Percentiles rank a stretch among this genome's conserved stretches.
These are phyloP conservation scores for Craspedostauros australis DNA, from an alignment of 108 stramenopile species.

Conservation along the genomic window DNA sequence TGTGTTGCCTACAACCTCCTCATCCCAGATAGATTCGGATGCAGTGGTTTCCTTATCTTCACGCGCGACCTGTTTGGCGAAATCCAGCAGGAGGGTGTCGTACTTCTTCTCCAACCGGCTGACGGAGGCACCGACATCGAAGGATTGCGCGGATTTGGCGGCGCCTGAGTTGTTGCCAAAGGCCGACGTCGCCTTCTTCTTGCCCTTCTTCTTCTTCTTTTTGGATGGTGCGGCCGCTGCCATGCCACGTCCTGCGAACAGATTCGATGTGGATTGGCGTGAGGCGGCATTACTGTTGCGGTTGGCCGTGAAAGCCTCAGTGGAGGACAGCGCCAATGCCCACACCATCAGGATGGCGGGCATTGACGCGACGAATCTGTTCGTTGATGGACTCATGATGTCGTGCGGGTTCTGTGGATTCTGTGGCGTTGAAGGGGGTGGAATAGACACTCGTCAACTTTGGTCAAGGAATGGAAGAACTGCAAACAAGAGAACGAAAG, in stretches of 20 bases:
- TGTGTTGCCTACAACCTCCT: conserved; percentile 7
- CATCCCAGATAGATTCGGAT: conserved; percentile 1
- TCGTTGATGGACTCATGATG: too few species aligned
- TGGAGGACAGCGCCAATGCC: too few species aligned
- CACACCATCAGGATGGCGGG: too few species aligned
- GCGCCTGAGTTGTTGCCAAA: conserved; percentile 15
- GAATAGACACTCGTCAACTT: too few species aligned
- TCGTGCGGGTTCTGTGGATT: too few species aligned
- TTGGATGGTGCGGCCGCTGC: conserved; percentile 37
- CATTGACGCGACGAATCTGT: too few species aligned
- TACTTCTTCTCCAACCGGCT: conserved; percentile 61
- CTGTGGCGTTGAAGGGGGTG: too few species aligned
- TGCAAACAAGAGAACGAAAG: too few species aligned
- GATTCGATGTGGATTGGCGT: background rate
- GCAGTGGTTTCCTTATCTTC: conserved; percentile 16
- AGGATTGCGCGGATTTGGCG: conserved; percentile 13
- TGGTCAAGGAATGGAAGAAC: too few species aligned
- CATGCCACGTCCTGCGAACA: conserved; percentile 38
- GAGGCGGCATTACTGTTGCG: background rate
- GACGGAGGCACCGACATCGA: conserved; percentile 55
- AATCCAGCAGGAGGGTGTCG: conserved; percentile 41
- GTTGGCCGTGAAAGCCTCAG: too few species aligned
- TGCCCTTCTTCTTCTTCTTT: conserved; percentile 21
- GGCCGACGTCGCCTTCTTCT: conserved; percentile 4
- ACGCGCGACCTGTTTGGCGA: conserved; percentile 34